A percentile compares a stretch with the other conserved stretches of the same genome.
phyloP scores from a whole-genome alignment of 345 rosid genomes.

The Geranium brycei region DNA sequence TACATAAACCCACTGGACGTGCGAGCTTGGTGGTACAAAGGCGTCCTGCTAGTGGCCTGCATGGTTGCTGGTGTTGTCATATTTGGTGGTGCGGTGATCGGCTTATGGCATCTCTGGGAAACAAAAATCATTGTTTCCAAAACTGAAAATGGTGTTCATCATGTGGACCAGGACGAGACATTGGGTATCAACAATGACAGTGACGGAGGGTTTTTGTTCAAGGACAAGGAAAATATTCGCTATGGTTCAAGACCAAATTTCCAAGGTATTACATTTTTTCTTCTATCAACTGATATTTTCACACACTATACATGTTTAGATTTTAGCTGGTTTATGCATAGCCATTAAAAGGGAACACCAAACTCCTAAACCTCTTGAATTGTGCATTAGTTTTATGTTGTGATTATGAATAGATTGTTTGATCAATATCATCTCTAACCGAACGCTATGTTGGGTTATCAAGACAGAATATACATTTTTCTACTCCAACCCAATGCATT shows the following conservation, averaged over 20 bases:
- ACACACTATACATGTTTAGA: too few relatives aligned
- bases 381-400: too few relatives aligned
- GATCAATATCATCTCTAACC: too few relatives aligned
- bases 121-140: constrained; percentile 6
- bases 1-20: constrained; percentile 25
- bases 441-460: too few relatives aligned
- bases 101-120: constrained; percentile 29
- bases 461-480: too few relatives aligned
- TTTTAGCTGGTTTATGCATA: too few relatives aligned
- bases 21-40: constrained; percentile 36
- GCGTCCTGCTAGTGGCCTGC: constrained; percentile 22
- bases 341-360: too few relatives aligned
- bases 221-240: constrained; percentile 7
- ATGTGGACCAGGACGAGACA: constrained; percentile 8
- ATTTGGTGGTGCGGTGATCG: constrained; percentile 27
- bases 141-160: background rate
- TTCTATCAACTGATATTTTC: too few relatives aligned
- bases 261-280: constrained; percentile 18
- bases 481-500: too few relatives aligned
- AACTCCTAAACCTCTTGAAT: too few relatives aligned
- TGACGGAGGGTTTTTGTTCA: background rate
- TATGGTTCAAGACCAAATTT: constrained; percentile 37
- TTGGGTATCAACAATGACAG: constrained; percentile 4
- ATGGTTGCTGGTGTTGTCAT: constrained; percentile 26
- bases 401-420: too few relatives aligned